Evolutionary conservation across 345 rosid species (phyloP), one percentile per base, ranked within the genome.

Genomic region (Boechera divaricarpa): DNA sequence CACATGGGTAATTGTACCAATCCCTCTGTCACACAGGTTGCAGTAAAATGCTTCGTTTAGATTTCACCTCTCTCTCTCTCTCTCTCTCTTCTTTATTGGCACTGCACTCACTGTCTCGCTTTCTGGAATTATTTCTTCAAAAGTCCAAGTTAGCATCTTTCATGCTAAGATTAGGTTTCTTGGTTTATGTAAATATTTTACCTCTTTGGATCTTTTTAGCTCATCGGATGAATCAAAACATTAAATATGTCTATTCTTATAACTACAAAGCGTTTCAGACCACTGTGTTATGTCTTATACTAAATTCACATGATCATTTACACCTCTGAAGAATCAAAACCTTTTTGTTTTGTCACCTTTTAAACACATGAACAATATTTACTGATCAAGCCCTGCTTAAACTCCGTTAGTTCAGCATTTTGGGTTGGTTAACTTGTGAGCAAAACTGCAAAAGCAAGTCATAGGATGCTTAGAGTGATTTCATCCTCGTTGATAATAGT

Each of bases 51-150:
- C 53, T 58, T 59, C 11, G 2, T 9, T 52, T 63, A 57, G 56
- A 12, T 70, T 55, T 28, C 49, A 35, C 26, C 53, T 70, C 71
- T 52, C 47, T 74, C 63, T 42, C 45, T 49, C 44, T 52, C 61
- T 54, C 53, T 70, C 73, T 54, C 51, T 75, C 66, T 45, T 35
- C 66, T 75, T 48, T 47, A 75, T 75, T 75, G 64, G 29, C 24
- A 55, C 72, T 65, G 66, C 72, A 66, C 3, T 26, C 79, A 67
- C 67, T 57, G 52, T 75, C 73, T 67, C 42, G n/a, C 79, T 67
- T 75, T 75, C 67, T 58, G 67, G 21, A 16, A 15, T 56, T 7
- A 10, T 66, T 56, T 36, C 44, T 54, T 74, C 36, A 33, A 74
- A 74, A 54, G 70, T 53, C 33, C 35, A 73, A 53, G 70, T 63